phyloP scores from a whole-genome alignment of 805 yeast species.

The Suhomyces faveliae region DNA sequence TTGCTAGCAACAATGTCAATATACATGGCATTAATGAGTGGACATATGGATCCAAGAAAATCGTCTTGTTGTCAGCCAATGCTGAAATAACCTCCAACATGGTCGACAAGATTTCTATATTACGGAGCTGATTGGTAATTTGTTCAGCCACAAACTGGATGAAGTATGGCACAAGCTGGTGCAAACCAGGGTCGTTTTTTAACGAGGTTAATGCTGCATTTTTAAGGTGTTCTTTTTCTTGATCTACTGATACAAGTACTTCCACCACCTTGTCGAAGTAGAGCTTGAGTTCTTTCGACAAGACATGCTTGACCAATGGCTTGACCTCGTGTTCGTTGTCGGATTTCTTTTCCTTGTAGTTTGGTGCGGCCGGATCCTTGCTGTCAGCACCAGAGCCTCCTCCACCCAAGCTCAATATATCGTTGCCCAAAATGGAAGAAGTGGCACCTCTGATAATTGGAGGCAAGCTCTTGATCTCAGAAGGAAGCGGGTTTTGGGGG shows the following conservation, averaged over 20 bases:
- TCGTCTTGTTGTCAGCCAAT: conserved; percentile 73
- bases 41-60: conserved; percentile 91
- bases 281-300: conserved; percentile 89
- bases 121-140: conserved; percentile 80
- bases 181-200: conserved; percentile 91
- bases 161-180: conserved; percentile 93
- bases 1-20: conserved; percentile 83
- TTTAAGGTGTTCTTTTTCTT: conserved; percentile 56
- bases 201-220: conserved; percentile 83
- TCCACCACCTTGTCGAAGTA: conserved; percentile 89
- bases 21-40: conserved; percentile 98
- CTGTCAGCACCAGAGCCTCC: conserved; percentile 31
- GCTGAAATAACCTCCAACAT: conserved; percentile 90
- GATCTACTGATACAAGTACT: conserved; percentile 62
- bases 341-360: conserved; percentile 21
- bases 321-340: conserved; percentile 63
- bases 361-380: conserved; percentile 43
- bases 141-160: conserved; percentile 96
- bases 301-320: conserved; percentile 91
- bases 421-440: conserved; percentile 46
- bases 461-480: conserved; percentile 75
- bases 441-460: conserved; percentile 81
- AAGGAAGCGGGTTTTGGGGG: conserved; percentile 88
- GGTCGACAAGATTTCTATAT: conserved; percentile 66
- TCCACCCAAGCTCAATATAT: conserved; percentile 28